These are phyloP conservation scores for Eutrema heterophyllum DNA, from an alignment of 345 rosid species.

Conservation along the genomic window DNA sequence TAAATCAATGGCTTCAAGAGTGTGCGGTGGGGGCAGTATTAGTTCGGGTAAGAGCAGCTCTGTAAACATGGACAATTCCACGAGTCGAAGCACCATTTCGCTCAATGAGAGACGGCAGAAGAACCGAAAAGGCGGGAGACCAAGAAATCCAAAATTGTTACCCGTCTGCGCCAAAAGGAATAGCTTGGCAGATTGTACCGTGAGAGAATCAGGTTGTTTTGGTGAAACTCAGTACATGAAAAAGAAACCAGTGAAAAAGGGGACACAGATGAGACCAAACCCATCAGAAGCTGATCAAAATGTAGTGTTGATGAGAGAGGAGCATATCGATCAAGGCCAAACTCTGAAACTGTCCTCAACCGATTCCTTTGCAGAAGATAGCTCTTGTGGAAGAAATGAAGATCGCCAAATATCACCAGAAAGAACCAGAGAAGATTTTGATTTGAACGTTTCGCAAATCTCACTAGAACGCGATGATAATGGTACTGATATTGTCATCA, in stretches of 20 bases:
- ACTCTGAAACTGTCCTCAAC: conserved; percentile 37
- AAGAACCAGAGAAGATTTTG: conserved; percentile 34
- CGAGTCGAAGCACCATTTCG: conserved; percentile 9
- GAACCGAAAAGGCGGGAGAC: conserved; percentile 29
- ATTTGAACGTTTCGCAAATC: conserved; percentile 49
- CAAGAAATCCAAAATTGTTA: conserved; percentile 27
- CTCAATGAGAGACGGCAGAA: conserved; percentile 24
- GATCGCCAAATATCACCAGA: conserved; percentile 29
- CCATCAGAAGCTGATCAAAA: conserved; percentile 30
- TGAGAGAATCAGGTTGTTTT: conserved; percentile 39
- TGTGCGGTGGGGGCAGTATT: conserved; percentile 31
- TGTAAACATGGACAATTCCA: conserved; percentile 20
- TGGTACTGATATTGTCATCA: conserved; percentile 17
- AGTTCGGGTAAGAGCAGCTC: conserved; percentile 27
- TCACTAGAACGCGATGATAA: conserved; percentile 35
- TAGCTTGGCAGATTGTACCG: conserved; percentile 29
- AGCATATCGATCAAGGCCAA: conserved; percentile 30
- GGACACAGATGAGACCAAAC: conserved; percentile 26
- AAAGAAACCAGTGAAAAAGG: conserved; percentile 28
- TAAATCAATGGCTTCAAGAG: conserved; percentile 31
- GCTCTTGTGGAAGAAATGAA: conserved; percentile 33
- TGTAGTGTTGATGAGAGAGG: conserved; percentile 26
- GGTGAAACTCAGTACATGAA: conserved; percentile 27
- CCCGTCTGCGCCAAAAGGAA: conserved; percentile 28
- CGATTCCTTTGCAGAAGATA: conserved; percentile 33